Evolutionary conservation across 2,329 filamentous ascomycete genomes (phyloP).

Genomic region (Nemania sp.): DNA sequence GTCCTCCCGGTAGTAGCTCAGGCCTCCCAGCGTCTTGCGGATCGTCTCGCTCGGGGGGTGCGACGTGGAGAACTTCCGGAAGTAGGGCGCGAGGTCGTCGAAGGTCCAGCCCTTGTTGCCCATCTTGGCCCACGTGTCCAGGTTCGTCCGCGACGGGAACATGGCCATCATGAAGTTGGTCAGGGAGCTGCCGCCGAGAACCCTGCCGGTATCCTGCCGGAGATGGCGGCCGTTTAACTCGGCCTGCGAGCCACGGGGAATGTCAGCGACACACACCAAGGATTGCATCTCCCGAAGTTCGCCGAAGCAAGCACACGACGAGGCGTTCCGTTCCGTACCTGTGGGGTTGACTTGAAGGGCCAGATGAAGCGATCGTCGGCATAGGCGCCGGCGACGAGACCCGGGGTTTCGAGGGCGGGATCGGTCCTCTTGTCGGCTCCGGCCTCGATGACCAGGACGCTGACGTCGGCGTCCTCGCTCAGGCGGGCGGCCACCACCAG

Average conservation of each 20-base stretch:
- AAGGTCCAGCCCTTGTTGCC: slow-evolving; percentile 33
- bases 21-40: slow-evolving; percentile 24
- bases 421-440: slow-evolving; percentile 43
- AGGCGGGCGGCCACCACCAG: slow-evolving; percentile 52
- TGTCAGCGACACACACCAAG: slow-evolving; percentile 16
- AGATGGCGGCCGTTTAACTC: slow-evolving; percentile 39
- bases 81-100: slow-evolving; percentile 30
- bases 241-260: slow-evolving; percentile 21
- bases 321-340: slow-evolving; percentile 37
- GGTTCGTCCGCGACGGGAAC: slow-evolving; percentile 30
- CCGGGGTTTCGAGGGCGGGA: slow-evolving; percentile 45
- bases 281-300: not conserved
- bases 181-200: slow-evolving; percentile 41
- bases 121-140: slow-evolving; percentile 30
- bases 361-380: slow-evolving; percentile 45
- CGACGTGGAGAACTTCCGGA: slow-evolving; percentile 29
- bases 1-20: slow-evolving; percentile 41
- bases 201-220: slow-evolving; percentile 41
- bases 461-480: slow-evolving; percentile 42
- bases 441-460: slow-evolving; percentile 48
- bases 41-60: slow-evolving; percentile 27
- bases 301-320: not conserved
- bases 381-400: slow-evolving; percentile 35
- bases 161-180: slow-evolving; percentile 34
- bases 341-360: slow-evolving; percentile 45